These are phyloP conservation scores for Termitomyces sp. DNA, from an alignment of 768 basidiomycete genomes.

Conservation along the genomic window DNA sequence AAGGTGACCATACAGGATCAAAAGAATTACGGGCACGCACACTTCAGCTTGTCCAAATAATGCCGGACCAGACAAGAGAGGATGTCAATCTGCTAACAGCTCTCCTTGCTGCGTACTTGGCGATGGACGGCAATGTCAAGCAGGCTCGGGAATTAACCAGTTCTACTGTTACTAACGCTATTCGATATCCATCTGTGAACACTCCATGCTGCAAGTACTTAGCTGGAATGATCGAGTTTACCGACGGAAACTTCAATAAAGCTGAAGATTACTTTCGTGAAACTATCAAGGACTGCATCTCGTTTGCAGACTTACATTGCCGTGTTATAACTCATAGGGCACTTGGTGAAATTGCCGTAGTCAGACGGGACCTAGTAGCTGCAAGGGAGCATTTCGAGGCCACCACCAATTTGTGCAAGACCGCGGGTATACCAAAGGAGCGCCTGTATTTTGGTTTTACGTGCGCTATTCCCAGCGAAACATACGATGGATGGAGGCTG, in stretches of 20 bases:
- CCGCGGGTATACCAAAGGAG: background rate
- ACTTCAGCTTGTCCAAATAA: background rate
- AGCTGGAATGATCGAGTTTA: constrained; percentile 4
- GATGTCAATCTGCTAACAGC: background rate
- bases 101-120: background rate
- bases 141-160: background rate
- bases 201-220: background rate
- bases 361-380: background rate
- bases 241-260: background rate
- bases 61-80: background rate
- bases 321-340: background rate
- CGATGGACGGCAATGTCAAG: background rate
- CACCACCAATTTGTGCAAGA: background rate
- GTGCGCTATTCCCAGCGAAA: constrained; percentile 1
- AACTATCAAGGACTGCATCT: background rate
- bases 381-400: constrained; percentile 4
- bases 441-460: background rate
- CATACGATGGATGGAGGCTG: constrained; percentile 3
- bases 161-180: background rate
- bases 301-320: background rate
- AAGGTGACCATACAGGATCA: background rate
- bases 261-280: constrained; percentile 1
- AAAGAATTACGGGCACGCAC: background rate
- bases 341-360: constrained; percentile 4
- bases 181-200: background rate